Percentiles rank a stretch among this genome's conserved stretches.
phyloP scores from a whole-genome alignment of 352 stramenopile genomes.

The Phytophthora hybrid region DNA sequence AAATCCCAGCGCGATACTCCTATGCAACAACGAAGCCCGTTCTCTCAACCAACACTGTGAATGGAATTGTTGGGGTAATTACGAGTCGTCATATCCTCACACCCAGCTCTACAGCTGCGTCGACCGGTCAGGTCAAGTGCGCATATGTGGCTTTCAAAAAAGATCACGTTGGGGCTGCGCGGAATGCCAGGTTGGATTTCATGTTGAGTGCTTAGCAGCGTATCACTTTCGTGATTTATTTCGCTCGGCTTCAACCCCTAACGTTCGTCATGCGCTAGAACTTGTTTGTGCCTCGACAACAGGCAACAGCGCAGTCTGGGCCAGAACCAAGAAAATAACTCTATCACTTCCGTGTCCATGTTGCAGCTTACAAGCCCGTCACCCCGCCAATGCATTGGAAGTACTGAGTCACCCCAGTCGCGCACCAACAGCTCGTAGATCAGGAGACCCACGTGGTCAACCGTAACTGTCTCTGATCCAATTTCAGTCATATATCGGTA shows the following conservation, averaged over 20 bases:
- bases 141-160: not conserved
- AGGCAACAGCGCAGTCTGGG: not conserved
- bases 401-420: too few species aligned
- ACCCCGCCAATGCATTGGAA: too few species aligned
- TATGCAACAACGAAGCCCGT: too few species aligned
- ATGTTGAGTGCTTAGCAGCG: slow-evolving; percentile 22
- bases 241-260: not conserved
- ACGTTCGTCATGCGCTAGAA: not conserved
- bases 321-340: not conserved
- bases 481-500: too few species aligned
- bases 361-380: too few species aligned
- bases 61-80: not conserved
- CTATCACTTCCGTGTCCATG: not conserved
- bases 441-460: too few species aligned
- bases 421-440: too few species aligned
- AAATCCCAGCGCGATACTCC: too few species aligned
- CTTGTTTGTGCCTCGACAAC: not conserved
- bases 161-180: slow-evolving; percentile 7
- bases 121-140: slow-evolving; percentile 13
- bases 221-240: slow-evolving; percentile 8
- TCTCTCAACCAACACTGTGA: not conserved
- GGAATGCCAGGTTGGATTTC: slow-evolving; percentile 18
- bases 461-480: too few species aligned
- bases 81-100: not conserved
- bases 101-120: not conserved